Percentiles rank a stretch among this genome's conserved stretches.
Conservation (phyloP, 1,284 basidiomycete species). For the Cryptococcus sp. region DNA sequence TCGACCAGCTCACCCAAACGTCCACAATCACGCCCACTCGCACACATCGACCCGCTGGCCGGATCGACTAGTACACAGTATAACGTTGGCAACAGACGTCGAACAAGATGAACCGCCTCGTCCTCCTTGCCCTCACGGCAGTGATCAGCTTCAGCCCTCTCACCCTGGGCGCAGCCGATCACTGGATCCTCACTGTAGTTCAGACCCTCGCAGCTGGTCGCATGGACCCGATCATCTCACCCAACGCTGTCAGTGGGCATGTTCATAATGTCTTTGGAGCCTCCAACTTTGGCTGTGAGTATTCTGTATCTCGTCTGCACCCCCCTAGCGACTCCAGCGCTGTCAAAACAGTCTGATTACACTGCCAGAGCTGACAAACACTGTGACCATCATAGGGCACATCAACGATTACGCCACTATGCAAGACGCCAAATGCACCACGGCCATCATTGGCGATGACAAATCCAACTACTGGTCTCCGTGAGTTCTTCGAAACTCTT, state of each 20-base stretch:
- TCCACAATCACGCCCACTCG: neutral
- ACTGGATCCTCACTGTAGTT: constrained; percentile 37
- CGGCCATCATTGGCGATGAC: constrained; percentile 37
- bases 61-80: neutral
- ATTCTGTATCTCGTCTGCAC: neutral
- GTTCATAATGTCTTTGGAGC: constrained; percentile 49
- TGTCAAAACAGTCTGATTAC: neutral
- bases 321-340: neutral
- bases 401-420: constrained; percentile 30
- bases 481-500: constrained; percentile 14
- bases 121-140: constrained; percentile 8
- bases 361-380: neutral
- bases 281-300: constrained; percentile 42
- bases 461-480: constrained; percentile 51
- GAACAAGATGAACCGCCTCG: neutral
- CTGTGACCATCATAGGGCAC: constrained; percentile 15
- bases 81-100: neutral
- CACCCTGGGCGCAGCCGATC: constrained; percentile 19
- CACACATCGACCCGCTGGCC: neutral
- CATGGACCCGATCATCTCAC: constrained; percentile 54
- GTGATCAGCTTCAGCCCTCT: constrained; percentile 5
- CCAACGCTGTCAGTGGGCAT: constrained; percentile 44
- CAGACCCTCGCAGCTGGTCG: constrained; percentile 41
- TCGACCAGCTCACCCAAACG: neutral
- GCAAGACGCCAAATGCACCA: constrained; percentile 34